A percentile compares a stretch with the other conserved stretches of the same genome.
These are phyloP conservation scores for Colletotrichum sojae DNA, from an alignment of 2,329 filamentous ascomycete genomes.

Conservation along the genomic window DNA sequence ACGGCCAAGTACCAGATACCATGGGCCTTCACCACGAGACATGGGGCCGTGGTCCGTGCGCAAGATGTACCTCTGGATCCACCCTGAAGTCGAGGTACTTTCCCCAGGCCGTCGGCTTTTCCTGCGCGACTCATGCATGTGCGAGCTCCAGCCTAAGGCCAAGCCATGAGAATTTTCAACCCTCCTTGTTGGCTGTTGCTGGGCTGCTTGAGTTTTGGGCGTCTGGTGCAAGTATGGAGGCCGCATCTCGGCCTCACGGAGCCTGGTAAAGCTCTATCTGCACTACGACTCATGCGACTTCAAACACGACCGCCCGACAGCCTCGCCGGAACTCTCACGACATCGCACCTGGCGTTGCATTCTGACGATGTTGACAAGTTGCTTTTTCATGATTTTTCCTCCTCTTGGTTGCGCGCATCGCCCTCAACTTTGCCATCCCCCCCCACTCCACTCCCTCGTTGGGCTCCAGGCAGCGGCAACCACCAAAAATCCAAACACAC, in stretches of 20 bases:
- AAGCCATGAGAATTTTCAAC: slow-evolving; percentile 20
- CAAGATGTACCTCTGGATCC: slow-evolving; percentile 25
- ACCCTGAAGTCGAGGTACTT: slow-evolving; percentile 33
- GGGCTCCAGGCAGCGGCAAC: slow-evolving; percentile 11
- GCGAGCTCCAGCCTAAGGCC: slow-evolving; percentile 23
- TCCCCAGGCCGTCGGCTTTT: slow-evolving; percentile 14
- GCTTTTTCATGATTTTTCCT: background rate
- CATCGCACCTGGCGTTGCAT: background rate
- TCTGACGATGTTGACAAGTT: no score
- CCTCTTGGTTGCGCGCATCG: background rate
- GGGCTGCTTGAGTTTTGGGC: background rate
- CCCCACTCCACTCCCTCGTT: background rate
- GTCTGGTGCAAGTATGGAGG: slow-evolving; percentile 8
- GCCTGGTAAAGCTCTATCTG: slow-evolving; percentile 24
- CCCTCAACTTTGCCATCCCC: slow-evolving; percentile 14
- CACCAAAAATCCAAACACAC: background rate
- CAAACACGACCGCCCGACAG: slow-evolving; percentile 34
- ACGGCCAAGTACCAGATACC: slow-evolving; percentile 36
- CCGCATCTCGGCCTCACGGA: slow-evolving; percentile 35
- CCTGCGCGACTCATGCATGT: slow-evolving; percentile 38
- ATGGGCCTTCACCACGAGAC: slow-evolving; percentile 11
- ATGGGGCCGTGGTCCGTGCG: slow-evolving; percentile 33
- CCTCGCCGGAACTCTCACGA: slow-evolving; percentile 26
- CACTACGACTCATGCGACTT: slow-evolving; percentile 38
- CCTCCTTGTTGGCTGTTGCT: slow-evolving; percentile 1